These are phyloP conservation scores for Umbelopsis ramanniana DNA, from an alignment of 192 early-diverging fungal species.

Conservation along the genomic window DNA sequence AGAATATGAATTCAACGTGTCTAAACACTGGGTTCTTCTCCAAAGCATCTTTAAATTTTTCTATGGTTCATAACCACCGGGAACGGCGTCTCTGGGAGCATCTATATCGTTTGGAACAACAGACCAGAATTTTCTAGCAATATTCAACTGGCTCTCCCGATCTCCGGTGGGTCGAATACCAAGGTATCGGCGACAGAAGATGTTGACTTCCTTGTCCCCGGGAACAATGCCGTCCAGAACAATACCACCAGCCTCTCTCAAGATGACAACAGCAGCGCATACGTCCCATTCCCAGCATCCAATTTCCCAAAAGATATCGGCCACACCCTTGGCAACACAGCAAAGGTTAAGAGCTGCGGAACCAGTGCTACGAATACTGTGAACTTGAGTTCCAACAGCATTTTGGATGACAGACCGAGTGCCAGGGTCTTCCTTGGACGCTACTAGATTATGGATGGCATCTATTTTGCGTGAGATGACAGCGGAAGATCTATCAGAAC, in stretches of 20 bases:
- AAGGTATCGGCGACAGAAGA: conserved; percentile 58
- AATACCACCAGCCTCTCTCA: conserved; percentile 83
- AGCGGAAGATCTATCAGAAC: conserved; percentile 63
- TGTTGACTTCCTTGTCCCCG: conserved; percentile 42
- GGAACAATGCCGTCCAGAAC: conserved; percentile 59
- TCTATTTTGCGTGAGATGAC: conserved; percentile 70
- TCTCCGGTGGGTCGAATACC: conserved; percentile 52
- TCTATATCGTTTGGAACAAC: conserved; percentile 55
- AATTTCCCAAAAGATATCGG: conserved; percentile 93
- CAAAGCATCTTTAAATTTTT: conserved; percentile 1
- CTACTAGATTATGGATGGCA: conserved; percentile 69
- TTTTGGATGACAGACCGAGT: conserved; percentile 5
- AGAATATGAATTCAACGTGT: background rate
- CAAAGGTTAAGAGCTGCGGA: conserved; percentile 81
- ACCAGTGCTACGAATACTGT: conserved; percentile 79
- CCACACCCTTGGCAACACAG: conserved; percentile 77
- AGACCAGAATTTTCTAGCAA: conserved; percentile 62
- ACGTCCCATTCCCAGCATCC: conserved; percentile 86
- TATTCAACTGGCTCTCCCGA: conserved; percentile 52
- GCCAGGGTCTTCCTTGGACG: conserved; percentile 46
- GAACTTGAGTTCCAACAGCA: conserved; percentile 50
- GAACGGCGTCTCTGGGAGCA: conserved; percentile 44
- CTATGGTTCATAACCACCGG: conserved; percentile 35
- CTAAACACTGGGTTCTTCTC: background rate
- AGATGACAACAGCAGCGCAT: conserved; percentile 82